Evolutionary conservation across 225 moss, liverwort and hornwort genomes (phyloP).

Genomic region (Anthoceros angustus): DNA sequence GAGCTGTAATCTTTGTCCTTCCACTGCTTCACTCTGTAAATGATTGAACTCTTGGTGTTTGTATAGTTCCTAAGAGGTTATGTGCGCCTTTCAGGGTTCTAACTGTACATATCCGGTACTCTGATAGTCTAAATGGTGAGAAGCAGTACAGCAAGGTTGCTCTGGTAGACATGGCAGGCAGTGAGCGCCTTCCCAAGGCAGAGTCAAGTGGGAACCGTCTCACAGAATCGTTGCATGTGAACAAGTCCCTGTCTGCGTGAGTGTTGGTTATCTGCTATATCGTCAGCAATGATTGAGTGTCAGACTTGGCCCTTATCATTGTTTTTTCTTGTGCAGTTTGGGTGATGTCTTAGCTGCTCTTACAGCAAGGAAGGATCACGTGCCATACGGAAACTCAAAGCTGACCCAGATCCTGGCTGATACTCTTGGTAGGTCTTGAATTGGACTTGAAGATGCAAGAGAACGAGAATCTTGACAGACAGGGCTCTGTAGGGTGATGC

Average conservation of each 20-base stretch:
- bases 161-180: constrained; percentile 83
- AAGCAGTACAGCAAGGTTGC: constrained; percentile 85
- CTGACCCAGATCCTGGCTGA: constrained; percentile 78
- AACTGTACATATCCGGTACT: constrained; percentile 70
- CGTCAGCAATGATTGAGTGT: not conserved
- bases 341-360: constrained; percentile 78
- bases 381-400: constrained; percentile 70
- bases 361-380: constrained; percentile 57
- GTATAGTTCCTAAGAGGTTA: no score
- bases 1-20: constrained; percentile 5
- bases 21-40: no score
- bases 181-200: constrained; percentile 63
- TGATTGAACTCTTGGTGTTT: constrained; percentile 5
- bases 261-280: constrained; percentile 11
- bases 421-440: constrained; percentile 41
- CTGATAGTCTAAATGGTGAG: constrained; percentile 58
- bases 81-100: constrained; percentile 28
- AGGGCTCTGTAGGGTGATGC: not conserved
- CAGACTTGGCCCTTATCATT: not conserved
- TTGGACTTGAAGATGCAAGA: not conserved
- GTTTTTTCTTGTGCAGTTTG: constrained; percentile 26
- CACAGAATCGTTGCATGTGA: constrained; percentile 44
- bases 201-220: constrained; percentile 56
- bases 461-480: no score
- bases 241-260: constrained; percentile 62